Evolutionary conservation across 805 yeast species (phyloP), one percentile per base, ranked within the genome.

Genomic region (Zygotorulaspora sp.): DNA sequence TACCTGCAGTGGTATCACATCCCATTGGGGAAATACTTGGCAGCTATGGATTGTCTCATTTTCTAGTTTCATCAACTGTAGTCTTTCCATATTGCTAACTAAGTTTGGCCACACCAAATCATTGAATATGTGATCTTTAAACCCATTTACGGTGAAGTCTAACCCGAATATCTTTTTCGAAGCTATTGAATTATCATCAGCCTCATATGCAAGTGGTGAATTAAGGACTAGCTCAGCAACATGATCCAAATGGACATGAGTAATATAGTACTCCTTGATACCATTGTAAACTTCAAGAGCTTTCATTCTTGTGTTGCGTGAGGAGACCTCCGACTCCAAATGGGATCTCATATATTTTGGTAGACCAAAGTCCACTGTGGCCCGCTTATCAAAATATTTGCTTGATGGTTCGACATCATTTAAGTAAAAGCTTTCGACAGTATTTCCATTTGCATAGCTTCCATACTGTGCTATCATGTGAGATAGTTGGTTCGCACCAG

Each of bases 231-330:
- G 54, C 0, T 82, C 84, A 7, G 73, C 56, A 10, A 86, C 68
- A 57, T 88, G 97, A 58, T 88, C 97, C 35, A 88, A 55, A 60
- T 88, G 97, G 0, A 90, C 76, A 59, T 88, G 97, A 1, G 96
- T 76, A 18, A 88, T 71, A 32, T 80, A 63, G 45, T 71, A 76
- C 21, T 64, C 64, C 6, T 62, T 53, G 2, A 79, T 54, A 5
- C 58, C 45, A 4, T 61, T 58, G 20, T 68, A 57, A 4, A 78
- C 26, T 20, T 45, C 35, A 31, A 50, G 48, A 3, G 73, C 53
- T 15, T 55, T 36, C 35, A 61, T 56, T 7, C 8, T 17, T 2
- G 71, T 55, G 21, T 51, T 53, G 17, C 12, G 14, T 1, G 16
- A 36, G 44, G 3, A 46, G 24, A 35, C 42, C 42, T 14, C 47